Percentiles rank a stretch among this genome's conserved stretches.
Evolutionary conservation across 371 early-diverging fungal genomes (phyloP).

Genomic region (Apophysomyces ossiformis): DNA sequence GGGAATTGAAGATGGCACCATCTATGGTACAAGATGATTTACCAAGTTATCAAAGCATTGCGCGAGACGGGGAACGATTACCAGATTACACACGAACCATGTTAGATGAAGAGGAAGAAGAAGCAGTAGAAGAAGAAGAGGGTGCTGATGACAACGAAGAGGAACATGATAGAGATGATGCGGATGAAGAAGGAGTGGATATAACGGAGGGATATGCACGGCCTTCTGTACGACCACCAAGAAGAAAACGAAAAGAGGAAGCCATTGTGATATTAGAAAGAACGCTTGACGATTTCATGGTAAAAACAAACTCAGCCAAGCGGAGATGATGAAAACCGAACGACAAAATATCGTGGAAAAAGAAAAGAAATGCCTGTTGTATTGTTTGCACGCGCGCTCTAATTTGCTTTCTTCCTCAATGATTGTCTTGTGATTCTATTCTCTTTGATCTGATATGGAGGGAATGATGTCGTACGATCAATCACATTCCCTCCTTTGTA

Average conservation of each 20-base stretch:
- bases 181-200: not conserved
- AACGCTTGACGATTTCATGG: constrained; percentile 1
- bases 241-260: constrained; percentile 2
- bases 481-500: not conserved
- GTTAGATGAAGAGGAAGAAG: constrained; percentile 6
- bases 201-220: not conserved
- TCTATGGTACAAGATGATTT: constrained; percentile 19
- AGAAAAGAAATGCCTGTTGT: not conserved
- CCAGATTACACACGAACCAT: constrained; percentile 27
- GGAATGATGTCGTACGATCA: constrained; percentile 9
- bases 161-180: not conserved
- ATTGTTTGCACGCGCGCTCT: too few relatives aligned
- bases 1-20: not conserved
- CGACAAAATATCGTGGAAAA: not conserved
- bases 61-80: constrained; percentile 32
- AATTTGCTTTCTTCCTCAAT: not conserved
- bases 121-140: not conserved
- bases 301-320: not conserved
- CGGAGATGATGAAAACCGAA: not conserved
- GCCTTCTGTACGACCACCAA: not conserved
- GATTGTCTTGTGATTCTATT: not conserved
- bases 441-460: not conserved
- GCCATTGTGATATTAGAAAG: constrained; percentile 6
- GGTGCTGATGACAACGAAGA: not conserved
- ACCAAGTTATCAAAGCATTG: constrained; percentile 29